These are phyloP conservation scores for Pythium phragmitis DNA, from an alignment of 352 stramenopile genomes.

Conservation along the genomic window DNA sequence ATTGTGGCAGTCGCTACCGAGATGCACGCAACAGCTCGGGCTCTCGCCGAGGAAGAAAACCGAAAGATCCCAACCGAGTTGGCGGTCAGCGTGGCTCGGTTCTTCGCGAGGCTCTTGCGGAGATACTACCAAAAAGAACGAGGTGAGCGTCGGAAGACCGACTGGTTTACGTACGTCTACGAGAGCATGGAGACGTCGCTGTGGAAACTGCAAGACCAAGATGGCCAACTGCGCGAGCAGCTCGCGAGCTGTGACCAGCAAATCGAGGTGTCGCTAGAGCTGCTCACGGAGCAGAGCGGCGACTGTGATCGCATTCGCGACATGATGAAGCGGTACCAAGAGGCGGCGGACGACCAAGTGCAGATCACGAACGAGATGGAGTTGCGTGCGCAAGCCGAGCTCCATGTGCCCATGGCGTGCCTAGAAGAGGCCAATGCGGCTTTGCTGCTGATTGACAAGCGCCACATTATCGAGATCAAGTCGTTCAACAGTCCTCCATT, in stretches of 20 bases:
- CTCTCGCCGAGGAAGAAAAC: constrained; percentile 4
- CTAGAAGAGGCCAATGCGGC: constrained; percentile 69
- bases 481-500: constrained; percentile 73
- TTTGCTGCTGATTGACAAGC: constrained; percentile 62
- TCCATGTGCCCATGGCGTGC: constrained; percentile 56
- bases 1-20: constrained; percentile 26
- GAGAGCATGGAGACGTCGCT: constrained; percentile 36
- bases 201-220: constrained; percentile 37
- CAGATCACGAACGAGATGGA: constrained; percentile 67
- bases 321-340: constrained; percentile 64
- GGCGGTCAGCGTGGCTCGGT: constrained; percentile 9
- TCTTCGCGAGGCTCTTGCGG: constrained; percentile 28
- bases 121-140: constrained; percentile 18
- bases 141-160: constrained; percentile 13
- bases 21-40: constrained; percentile 22
- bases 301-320: constrained; percentile 45
- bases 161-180: constrained; percentile 33
- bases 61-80: constrained; percentile 15
- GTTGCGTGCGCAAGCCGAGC: constrained; percentile 44
- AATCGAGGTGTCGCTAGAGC: constrained; percentile 28
- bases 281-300: constrained; percentile 39
- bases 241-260: constrained; percentile 29
- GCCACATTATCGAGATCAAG: constrained; percentile 83
- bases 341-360: constrained; percentile 59
- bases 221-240: constrained; percentile 23